Evolutionary conservation across 2,329 filamentous ascomycete genomes (phyloP).

Genomic region (Chaetomium strumarium): DNA sequence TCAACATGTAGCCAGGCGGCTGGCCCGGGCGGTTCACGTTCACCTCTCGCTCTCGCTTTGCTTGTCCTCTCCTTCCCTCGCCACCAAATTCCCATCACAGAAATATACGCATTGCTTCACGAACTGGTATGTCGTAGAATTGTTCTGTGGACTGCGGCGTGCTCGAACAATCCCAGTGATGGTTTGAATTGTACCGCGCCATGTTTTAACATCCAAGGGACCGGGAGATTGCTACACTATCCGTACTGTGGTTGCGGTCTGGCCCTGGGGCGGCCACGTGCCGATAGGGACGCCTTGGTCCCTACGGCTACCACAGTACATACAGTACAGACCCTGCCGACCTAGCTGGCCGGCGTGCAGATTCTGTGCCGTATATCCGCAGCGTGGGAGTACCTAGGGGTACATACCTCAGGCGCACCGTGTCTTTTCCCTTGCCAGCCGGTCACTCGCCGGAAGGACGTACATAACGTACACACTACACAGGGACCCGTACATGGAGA

Average conservation of each 20-base stretch:
- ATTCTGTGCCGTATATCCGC: conserved; percentile 12
- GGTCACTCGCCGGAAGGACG: not conserved
- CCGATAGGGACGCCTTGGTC: conserved; percentile 14
- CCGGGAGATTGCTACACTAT: conserved; percentile 27
- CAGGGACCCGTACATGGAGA: too few species aligned
- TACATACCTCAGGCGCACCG: conserved; percentile 14
- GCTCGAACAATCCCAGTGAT: conserved; percentile 1
- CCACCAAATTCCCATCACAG: not conserved
- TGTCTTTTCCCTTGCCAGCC: not conserved
- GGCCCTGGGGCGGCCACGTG: conserved; percentile 30
- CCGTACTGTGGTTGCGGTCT: conserved; percentile 19
- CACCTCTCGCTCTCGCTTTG: not conserved
- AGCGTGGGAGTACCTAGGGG: conserved; percentile 15
- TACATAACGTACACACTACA: too few species aligned
- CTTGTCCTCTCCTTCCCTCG: not conserved
- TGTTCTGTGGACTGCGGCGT: not conserved
- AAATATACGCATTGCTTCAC: not conserved
- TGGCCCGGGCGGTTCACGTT: not conserved
- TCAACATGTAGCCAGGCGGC: not conserved
- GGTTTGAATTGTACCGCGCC: not conserved
- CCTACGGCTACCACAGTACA: too few species aligned
- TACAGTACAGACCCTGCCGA: not conserved
- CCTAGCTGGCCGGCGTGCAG: conserved; percentile 4
- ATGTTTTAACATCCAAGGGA: not conserved
- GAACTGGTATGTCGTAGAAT: not conserved